These are phyloP conservation scores for Grosmannia penicillata DNA, from an alignment of 2,329 filamentous ascomycete genomes.

Conservation along the genomic window DNA sequence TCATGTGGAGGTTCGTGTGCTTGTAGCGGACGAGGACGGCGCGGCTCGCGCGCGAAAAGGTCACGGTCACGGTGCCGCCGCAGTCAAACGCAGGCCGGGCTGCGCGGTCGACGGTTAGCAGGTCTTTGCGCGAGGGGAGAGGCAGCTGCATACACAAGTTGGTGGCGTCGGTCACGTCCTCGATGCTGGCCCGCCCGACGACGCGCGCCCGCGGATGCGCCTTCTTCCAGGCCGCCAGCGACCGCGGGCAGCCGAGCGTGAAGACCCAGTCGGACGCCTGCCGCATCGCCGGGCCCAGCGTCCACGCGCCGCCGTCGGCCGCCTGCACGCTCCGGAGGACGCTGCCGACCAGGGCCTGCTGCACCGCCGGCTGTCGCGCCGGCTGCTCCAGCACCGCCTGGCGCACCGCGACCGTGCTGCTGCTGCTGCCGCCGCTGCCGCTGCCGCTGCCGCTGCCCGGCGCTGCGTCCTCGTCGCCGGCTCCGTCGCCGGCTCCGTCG, in stretches of 20 bases:
- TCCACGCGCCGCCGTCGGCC: conserved; percentile 35
- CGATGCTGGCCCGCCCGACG: conserved; percentile 34
- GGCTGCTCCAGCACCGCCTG: conserved; percentile 26
- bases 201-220: conserved; percentile 24
- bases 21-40: conserved; percentile 38
- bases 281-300: conserved; percentile 26
- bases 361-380: conserved; percentile 29
- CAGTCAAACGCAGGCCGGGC: conserved; percentile 46
- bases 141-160: conserved; percentile 24
- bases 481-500: neutral
- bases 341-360: conserved; percentile 32
- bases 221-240: conserved; percentile 33
- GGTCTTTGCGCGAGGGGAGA: conserved; percentile 7
- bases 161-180: conserved; percentile 27
- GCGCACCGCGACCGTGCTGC: conserved; percentile 1
- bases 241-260: conserved; percentile 37
- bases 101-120: too few species aligned
- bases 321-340: conserved; percentile 27
- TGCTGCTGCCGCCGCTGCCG: conserved; percentile 20
- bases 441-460: conserved; percentile 11
- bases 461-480: neutral
- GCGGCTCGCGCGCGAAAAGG: conserved; percentile 31
- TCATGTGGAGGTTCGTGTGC: conserved; percentile 41
- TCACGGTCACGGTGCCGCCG: conserved; percentile 32
- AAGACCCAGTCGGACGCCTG: conserved; percentile 36